Conservation (phyloP, 768 basidiomycete genomes). For the Rossbeevera mucosa region DNA sequence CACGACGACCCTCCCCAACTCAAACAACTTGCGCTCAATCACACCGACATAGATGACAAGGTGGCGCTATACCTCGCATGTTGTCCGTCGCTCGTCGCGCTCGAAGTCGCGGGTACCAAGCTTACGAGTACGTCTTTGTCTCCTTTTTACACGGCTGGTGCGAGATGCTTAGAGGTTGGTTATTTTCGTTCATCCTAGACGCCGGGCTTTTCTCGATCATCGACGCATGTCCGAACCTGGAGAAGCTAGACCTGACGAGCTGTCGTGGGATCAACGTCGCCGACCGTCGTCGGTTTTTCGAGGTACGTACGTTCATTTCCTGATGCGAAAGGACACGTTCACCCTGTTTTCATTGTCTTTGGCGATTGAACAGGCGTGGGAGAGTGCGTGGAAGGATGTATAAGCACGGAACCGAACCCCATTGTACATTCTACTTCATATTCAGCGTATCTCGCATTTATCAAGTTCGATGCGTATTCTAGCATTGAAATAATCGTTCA, state of each 20-base stretch:
- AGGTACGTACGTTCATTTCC: slow-evolving; percentile 30
- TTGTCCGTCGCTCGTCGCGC: slow-evolving; percentile 43
- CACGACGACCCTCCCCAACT: slow-evolving; percentile 34
- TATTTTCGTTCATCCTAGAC: slow-evolving; percentile 31
- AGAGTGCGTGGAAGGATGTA: slow-evolving; percentile 10
- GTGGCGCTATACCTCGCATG: slow-evolving; percentile 48
- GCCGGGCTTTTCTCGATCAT: slow-evolving; percentile 53
- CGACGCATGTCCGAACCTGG: slow-evolving; percentile 50
- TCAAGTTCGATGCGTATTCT: background rate
- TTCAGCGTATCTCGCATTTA: background rate
- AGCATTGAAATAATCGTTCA: background rate
- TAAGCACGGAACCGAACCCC: background rate
- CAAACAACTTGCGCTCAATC: slow-evolving; percentile 50
- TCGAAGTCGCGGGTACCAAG: slow-evolving; percentile 56
- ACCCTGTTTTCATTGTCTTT: background rate
- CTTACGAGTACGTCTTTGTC: slow-evolving; percentile 32
- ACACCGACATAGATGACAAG: slow-evolving; percentile 58
- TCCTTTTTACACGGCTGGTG: background rate
- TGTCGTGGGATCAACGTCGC: slow-evolving; percentile 58
- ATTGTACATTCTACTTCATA: background rate
- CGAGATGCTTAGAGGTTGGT: background rate
- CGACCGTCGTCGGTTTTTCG: slow-evolving; percentile 63
- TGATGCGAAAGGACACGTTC: background rate
- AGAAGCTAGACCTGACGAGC: slow-evolving; percentile 59
- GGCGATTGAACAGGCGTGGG: slow-evolving; percentile 21